These are phyloP conservation scores for Protea cynaroides DNA, from an alignment of 164 flowering plant species.

Conservation along the genomic window DNA sequence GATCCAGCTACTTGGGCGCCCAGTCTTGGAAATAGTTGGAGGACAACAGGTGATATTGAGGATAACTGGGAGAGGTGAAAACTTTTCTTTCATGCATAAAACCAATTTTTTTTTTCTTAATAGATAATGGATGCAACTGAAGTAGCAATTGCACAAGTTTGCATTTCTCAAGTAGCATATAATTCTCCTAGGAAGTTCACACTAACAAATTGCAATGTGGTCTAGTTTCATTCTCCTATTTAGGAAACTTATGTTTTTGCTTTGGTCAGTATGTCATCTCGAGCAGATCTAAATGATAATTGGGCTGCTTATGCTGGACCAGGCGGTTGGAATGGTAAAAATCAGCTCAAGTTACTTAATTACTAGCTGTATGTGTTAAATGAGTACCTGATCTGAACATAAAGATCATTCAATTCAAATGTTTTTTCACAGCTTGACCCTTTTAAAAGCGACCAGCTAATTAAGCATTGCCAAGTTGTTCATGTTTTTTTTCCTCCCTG, in stretches of 20 bases:
- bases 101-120: too few relatives aligned
- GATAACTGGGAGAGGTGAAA: slow-evolving; percentile 63
- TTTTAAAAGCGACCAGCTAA: too few relatives aligned
- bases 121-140: too few relatives aligned
- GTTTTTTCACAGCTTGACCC: too few relatives aligned
- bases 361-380: too few relatives aligned
- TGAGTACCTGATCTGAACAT: too few relatives aligned
- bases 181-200: too few relatives aligned
- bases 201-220: not conserved
- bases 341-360: not conserved
- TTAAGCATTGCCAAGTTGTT: not conserved
- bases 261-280: slow-evolving; percentile 41
- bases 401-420: too few relatives aligned
- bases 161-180: not conserved
- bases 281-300: slow-evolving; percentile 55
- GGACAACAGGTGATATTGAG: slow-evolving; percentile 67
- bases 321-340: slow-evolving; percentile 79
- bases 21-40: slow-evolving; percentile 66
- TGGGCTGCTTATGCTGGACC: slow-evolving; percentile 80
- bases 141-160: too few relatives aligned
- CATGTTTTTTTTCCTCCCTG: not conserved
- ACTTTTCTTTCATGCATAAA: not conserved
- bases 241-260: not conserved
- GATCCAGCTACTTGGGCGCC: slow-evolving; percentile 80
- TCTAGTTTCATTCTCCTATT: not conserved